A percentile compares a stretch with the other conserved stretches of the same genome.
phyloP scores from a whole-genome alignment of 2,329 filamentous ascomycete genomes.

The Colletotrichum sp. region DNA sequence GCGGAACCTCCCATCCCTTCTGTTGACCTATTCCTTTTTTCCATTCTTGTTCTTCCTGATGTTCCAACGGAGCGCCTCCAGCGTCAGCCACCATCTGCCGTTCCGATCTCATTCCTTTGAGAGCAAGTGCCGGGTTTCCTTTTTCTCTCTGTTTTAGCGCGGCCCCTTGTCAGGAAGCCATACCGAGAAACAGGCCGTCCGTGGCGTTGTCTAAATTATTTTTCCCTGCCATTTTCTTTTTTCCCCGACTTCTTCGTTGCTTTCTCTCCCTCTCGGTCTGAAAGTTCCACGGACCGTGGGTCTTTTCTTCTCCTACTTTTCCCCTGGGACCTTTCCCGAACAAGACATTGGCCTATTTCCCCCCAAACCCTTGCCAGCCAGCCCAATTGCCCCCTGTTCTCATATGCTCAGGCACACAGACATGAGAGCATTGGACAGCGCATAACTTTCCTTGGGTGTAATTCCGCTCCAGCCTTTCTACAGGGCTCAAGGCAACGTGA shows the following conservation, averaged over 20 bases:
- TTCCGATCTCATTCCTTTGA: constrained; percentile 4
- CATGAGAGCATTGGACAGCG: neutral
- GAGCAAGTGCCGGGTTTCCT: neutral
- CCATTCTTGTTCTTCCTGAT: neutral
- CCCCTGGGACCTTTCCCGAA: neutral
- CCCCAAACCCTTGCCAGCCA: neutral
- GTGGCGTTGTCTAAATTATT: neutral
- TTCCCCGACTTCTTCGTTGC: neutral
- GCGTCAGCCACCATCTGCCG: neutral
- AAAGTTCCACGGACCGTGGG: neutral
- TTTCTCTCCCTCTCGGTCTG: neutral
- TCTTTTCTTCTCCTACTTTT: neutral
- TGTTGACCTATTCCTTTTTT: neutral
- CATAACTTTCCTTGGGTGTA: neutral
- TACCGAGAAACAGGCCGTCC: neutral
- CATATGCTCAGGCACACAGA: neutral
- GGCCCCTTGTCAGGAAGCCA: neutral
- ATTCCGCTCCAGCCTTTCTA: neutral
- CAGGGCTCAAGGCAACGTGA: neutral
- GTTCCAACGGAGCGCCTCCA: neutral
- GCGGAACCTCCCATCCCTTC: neutral
- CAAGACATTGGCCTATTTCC: neutral
- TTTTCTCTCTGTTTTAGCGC: neutral
- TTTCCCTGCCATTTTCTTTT: neutral
- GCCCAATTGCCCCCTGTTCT: neutral